Evolutionary conservation across 305 asterid genomes (phyloP).

Genomic region (Fraxinus floribunda): DNA sequence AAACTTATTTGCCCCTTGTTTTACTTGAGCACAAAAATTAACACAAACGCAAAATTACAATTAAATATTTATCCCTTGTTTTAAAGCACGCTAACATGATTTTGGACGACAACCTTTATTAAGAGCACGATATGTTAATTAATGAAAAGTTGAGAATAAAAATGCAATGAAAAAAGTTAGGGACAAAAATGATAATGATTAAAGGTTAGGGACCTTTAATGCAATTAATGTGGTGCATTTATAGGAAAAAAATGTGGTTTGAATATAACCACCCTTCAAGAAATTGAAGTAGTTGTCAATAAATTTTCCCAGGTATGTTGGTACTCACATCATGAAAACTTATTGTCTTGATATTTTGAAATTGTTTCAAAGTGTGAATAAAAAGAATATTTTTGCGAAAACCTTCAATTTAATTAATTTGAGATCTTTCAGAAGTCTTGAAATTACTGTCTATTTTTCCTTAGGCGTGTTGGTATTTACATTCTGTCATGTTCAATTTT

Average conservation of each 20-base stretch:
- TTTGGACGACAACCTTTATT: neutral
- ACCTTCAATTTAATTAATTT: neutral
- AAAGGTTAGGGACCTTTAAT: neutral
- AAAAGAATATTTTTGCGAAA: neutral
- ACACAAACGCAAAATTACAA: neutral
- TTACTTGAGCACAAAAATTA: neutral
- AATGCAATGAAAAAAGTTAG: neutral
- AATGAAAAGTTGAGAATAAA: neutral
- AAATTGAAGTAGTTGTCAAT: neutral
- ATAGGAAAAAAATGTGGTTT: neutral
- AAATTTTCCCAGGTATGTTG: neutral
- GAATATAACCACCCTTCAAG: neutral
- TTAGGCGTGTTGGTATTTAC: neutral
- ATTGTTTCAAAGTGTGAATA: neutral
- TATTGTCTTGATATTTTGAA: neutral
- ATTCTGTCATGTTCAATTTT: neutral
- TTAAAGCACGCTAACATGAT: neutral
- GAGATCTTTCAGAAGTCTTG: neutral
- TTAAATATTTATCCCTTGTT: neutral
- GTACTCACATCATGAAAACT: neutral
- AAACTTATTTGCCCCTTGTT: neutral
- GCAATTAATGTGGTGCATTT: neutral
- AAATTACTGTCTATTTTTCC: neutral
- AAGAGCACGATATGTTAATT: neutral
- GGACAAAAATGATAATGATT: neutral